Conservation (phyloP, 2,329 filamentous ascomycete genomes). For the Penicillium sp. region DNA sequence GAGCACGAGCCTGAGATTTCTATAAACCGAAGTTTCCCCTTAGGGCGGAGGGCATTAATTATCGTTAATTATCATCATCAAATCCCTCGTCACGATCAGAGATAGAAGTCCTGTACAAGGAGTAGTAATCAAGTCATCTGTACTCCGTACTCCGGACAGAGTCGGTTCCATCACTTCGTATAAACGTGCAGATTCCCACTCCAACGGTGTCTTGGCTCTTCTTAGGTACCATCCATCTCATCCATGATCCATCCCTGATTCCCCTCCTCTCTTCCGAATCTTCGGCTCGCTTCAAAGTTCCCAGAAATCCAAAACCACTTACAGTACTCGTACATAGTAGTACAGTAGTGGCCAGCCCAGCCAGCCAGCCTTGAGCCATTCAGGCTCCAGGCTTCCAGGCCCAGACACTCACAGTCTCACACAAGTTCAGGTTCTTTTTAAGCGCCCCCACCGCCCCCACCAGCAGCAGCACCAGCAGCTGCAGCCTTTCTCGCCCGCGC, state of each 20-base stretch:
- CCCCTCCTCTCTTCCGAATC: not conserved
- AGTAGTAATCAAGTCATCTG: too few relatives aligned
- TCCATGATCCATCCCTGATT: not conserved
- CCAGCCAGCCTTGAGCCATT: not conserved
- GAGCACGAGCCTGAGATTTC: not conserved
- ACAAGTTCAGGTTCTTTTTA: not conserved
- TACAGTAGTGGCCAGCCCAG: not conserved
- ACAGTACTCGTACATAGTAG: too few relatives aligned
- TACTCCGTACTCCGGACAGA: too few relatives aligned
- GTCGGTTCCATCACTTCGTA: constrained; percentile 9
- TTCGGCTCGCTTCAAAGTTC: constrained; percentile 2
- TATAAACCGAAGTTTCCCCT: not conserved
- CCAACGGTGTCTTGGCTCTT: constrained; percentile 8
- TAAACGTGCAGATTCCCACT: constrained; percentile 3
- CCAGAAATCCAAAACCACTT: not conserved
- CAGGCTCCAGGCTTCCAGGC: not conserved
- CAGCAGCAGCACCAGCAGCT: constrained; percentile 16
- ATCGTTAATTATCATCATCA: not conserved
- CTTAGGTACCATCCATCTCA: not conserved
- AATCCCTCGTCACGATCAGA: too few relatives aligned
- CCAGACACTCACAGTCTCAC: not conserved
- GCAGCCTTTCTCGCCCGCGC: constrained; percentile 27
- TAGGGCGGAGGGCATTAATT: not conserved
- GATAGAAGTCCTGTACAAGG: too few relatives aligned
- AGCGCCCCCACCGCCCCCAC: constrained; percentile 12